Base-by-base conservation (phyloP, 345 rosid genomes). In the Laguncularia racemosa region DNA sequence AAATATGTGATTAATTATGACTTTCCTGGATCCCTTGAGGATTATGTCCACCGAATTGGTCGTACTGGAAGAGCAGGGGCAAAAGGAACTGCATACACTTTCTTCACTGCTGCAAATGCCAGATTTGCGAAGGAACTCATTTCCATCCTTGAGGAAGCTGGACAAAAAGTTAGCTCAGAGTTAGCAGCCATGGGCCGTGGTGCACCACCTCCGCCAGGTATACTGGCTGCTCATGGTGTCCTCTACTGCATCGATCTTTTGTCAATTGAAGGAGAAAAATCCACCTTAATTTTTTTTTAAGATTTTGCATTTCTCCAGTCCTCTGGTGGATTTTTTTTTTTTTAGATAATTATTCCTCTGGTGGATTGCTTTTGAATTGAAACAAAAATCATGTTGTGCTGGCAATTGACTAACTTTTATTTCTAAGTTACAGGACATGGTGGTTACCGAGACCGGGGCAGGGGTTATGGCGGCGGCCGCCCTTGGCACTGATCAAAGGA, bases 61-160 rank as follows among this genome's bases (percentile, higher is more conserved):
- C 72, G 99, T 65, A 90, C 99, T 0, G 99, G 99, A 63, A 95
- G 99, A 58, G 99, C 99, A 0, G 99, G 99, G 33, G 99, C 99
- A 1, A 95, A 90, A 76, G 99, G 99, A 70, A 95, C 99, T 50
- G 99, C 97, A 5, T 95, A 95, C 74, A 78, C 88, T 40, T 95
- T 90, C 84, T 95, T 95, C 84, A 90, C 97, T 15, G 96, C 88
- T 50, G 85, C 91, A 23, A 95, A 95, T 74, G 99, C 97, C 33
- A 85, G 99, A 62, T 95, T 85, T 53, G 95, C 99, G 1, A 95
- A 90, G 72, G 99, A 95, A 55, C 87, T 95, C 64, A 71, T 85
- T 53, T 72, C 71, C 76, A 84, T 95, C 73, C 89, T 95, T 13
- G 75, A 90, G 82, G 97, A 90, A 84, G 99, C 99, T 63, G 95